Evolutionary conservation across 768 basidiomycete genomes (phyloP), one percentile per base, ranked within the genome.

Genomic region (Baorangia bicolor): DNA sequence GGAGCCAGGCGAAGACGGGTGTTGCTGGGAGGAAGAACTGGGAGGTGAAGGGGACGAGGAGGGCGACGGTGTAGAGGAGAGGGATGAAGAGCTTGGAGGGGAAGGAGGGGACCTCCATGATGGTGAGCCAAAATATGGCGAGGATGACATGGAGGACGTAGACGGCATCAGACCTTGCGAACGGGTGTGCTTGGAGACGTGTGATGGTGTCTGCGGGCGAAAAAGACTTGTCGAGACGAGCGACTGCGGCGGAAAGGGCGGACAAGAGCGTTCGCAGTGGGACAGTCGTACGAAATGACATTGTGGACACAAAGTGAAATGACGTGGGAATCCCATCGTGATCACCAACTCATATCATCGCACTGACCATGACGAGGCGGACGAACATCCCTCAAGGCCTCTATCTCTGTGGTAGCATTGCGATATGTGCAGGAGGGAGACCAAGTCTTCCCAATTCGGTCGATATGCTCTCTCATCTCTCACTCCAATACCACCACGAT

Each of bases 1-100:
- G 79, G 25, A 98, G 77, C 85, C 90, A 98, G 11, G 85, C 78
- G 62, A 96, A 85, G 41, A 98, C 74, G 16, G 95, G 94, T 0
- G 85, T 88, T 0, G 92, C 95, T 0, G 94, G 93, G 37, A 92
- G 48, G 75, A 97, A 88, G 75, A 97, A 94, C 69, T 96, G 94
- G 30, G 85, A 88, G 0, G 94, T 94, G 52, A 94, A 77, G 0
- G 95, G 95, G 43, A 97, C 67, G 58, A 94, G 74, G 55, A 98
- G 78, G 31, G 84, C 87, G 47, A 81, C 64, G 52, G 73, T 66
- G 74, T 90, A 95, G 20, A 88, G 74, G 28, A 85, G 35, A 10
- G 94, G 93, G 61, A 96, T 91, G 45, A 79, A 53, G 39, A 96
- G 81, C 66, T 95, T 94, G 63, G 79, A 66, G 4, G 89, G 88